Base-by-base conservation (phyloP, 257 asterid species). In the Cinchona pubescens region DNA sequence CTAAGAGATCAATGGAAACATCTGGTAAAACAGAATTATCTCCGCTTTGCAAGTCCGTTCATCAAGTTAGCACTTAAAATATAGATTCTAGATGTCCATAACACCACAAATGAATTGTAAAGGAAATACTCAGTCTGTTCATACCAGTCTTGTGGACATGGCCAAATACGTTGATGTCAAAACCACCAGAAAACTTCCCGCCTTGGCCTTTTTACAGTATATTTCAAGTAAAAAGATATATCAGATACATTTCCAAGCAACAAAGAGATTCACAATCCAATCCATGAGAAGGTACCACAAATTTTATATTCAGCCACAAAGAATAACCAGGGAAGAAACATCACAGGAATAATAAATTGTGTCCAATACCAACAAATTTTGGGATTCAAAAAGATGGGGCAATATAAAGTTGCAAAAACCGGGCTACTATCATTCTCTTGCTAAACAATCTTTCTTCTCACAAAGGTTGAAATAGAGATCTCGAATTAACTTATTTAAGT, bases 161-260 rank as follows among this genome's bases (percentile, higher is more conserved):
- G 69, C 87, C 92, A 42, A 95, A 92, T 63, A 91, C 98, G 77
- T 90, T 95, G 77, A 95, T 91, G 87, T 95, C 99, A 72, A 91
- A 91, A 69, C 99, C 99, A n/a, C 97, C 98, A 65, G 96, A 92
- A 83, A 95, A 92, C 66, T 48, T 89, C 62, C 98, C 93, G 16
- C 90, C 92, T 13, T 75, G 77, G 74, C 98, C 99, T 95, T 59
- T 27, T 68, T 64, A 80, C 75, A 59, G 51, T 30, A 73, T 40
- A 59, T 40, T 40, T 14, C 59, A 65, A 82, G 65, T 60, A 76
- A 46, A 69, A 25, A 58, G 61, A 38, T 46, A 74, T 78, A 65
- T 88, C 82, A 88, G 83, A 67, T 18, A 29, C 62, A 72, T n/a
- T 30, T 67, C n/a, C 64, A 48, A 25, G 71, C 82, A 59, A 63